These are phyloP conservation scores for Senna tora DNA, from an alignment of 306 rosid species.

Conservation along the genomic window DNA sequence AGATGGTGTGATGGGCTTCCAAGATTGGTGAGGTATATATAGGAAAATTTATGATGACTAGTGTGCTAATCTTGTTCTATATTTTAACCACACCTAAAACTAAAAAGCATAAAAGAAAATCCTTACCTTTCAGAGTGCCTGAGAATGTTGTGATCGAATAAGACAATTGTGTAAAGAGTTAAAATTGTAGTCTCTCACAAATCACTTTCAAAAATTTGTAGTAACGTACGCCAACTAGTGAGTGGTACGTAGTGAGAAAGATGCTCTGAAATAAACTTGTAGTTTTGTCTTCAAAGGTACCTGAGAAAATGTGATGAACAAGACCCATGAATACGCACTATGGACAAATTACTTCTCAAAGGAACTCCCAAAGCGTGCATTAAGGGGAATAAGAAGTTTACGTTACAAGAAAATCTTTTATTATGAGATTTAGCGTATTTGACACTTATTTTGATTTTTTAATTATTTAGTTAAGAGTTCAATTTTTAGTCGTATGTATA, in stretches of 20 bases:
- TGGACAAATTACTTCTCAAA: too few species aligned
- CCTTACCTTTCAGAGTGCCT: not conserved
- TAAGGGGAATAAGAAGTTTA: too few species aligned
- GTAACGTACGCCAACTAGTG: not conserved
- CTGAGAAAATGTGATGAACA: not conserved
- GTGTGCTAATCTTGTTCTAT: not conserved
- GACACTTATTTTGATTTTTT: too few species aligned
- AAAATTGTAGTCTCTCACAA: not conserved
- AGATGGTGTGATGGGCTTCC: not conserved
- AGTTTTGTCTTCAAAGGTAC: not conserved
- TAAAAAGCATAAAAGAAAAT: not conserved
- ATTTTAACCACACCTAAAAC: not conserved
- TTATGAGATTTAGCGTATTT: too few species aligned
- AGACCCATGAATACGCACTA: too few species aligned
- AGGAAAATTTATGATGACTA: not conserved
- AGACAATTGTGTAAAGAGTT: not conserved
- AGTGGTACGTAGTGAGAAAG: not conserved
- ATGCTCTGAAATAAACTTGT: not conserved
- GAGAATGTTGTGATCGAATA: slow-evolving; percentile 7
- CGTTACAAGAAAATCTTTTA: not conserved
- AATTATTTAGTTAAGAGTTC: too few species aligned
- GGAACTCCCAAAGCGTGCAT: too few species aligned
- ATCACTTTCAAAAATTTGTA: not conserved
- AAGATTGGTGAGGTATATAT: not conserved
- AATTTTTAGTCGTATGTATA: too few species aligned